Conservation (phyloP, 805 yeast genomes). For the Lachancea sp. region DNA sequence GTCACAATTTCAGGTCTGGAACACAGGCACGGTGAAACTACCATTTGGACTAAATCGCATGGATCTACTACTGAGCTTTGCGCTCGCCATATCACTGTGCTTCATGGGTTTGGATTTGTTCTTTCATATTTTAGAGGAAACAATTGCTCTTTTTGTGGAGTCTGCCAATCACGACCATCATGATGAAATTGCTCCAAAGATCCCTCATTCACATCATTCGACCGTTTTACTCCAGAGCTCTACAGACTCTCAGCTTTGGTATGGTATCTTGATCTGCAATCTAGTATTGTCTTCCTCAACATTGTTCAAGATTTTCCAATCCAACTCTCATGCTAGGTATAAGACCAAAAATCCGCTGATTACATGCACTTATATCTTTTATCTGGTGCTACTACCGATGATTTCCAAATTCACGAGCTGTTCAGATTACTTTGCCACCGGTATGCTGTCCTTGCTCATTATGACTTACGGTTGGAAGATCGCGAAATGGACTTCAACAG, state of each 20-base stretch:
- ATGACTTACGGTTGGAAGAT: conserved; percentile 29
- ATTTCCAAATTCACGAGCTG: conserved; percentile 17
- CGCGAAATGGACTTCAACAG: conserved; percentile 33
- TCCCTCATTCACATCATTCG: conserved; percentile 31
- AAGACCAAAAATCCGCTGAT: conserved; percentile 32
- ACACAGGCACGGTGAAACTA: conserved; percentile 65
- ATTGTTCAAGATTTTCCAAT: conserved; percentile 23
- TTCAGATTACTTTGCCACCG: conserved; percentile 28
- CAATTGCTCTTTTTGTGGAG: conserved; percentile 39
- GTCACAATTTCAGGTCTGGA: conserved; percentile 93
- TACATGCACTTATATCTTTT: conserved; percentile 26
- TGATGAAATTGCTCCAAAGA: conserved; percentile 28
- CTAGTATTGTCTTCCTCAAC: conserved; percentile 20
- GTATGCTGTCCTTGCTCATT: conserved; percentile 24
- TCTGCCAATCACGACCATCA: conserved; percentile 22
- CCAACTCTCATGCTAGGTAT: conserved; percentile 24
- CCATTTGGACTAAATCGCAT: conserved; percentile 94
- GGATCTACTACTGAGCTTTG: conserved; percentile 84
- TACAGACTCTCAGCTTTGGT: conserved; percentile 20
- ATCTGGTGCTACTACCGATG: conserved; percentile 25
- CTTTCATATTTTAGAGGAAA: conserved; percentile 81
- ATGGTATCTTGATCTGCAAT: conserved; percentile 16
- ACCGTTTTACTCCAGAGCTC: conserved; percentile 11
- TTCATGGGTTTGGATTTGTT: conserved; percentile 88
- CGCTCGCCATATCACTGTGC: conserved; percentile 71